Conservation (phyloP, 768 basidiomycete genomes). For the Leccinum boreale region DNA sequence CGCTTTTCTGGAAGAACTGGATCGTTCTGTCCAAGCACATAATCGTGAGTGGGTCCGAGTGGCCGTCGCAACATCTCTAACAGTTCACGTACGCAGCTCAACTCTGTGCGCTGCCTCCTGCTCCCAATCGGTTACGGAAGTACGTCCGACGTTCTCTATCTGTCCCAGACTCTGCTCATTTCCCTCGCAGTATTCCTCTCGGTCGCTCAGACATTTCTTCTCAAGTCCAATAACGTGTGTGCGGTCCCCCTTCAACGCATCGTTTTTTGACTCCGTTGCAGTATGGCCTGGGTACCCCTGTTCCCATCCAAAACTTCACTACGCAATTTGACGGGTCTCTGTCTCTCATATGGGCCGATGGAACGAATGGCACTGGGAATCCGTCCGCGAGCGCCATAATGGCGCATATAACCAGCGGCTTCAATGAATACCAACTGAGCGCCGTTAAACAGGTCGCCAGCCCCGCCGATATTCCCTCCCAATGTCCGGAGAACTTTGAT, state of each 20-base stretch:
- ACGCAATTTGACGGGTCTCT: constrained; percentile 51
- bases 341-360: constrained; percentile 65
- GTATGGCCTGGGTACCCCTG: constrained; percentile 62
- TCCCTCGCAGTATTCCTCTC: constrained; percentile 49
- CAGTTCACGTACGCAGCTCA: constrained; percentile 38
- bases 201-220: constrained; percentile 57
- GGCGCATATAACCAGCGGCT: constrained; percentile 50
- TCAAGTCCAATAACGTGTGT: constrained; percentile 57
- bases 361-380: constrained; percentile 51
- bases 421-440: constrained; percentile 43
- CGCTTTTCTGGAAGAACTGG: constrained; percentile 72
- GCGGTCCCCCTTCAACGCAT: not conserved
- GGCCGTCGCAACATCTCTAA: constrained; percentile 1
- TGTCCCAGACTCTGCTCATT: not conserved
- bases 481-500: constrained; percentile 76
- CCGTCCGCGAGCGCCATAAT: constrained; percentile 63
- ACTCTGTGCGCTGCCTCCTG: constrained; percentile 58
- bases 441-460: constrained; percentile 49
- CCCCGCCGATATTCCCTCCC: constrained; percentile 46
- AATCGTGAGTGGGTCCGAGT: constrained; percentile 41
- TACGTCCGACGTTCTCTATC: constrained; percentile 1
- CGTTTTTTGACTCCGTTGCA: constrained; percentile 20
- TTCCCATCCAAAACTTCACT: constrained; percentile 45
- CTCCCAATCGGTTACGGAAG: constrained; percentile 61
- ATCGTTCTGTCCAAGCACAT: constrained; percentile 66